These are phyloP conservation scores for Penstemon eatonii DNA, from an alignment of 257 asterid genomes.

Conservation along the genomic window DNA sequence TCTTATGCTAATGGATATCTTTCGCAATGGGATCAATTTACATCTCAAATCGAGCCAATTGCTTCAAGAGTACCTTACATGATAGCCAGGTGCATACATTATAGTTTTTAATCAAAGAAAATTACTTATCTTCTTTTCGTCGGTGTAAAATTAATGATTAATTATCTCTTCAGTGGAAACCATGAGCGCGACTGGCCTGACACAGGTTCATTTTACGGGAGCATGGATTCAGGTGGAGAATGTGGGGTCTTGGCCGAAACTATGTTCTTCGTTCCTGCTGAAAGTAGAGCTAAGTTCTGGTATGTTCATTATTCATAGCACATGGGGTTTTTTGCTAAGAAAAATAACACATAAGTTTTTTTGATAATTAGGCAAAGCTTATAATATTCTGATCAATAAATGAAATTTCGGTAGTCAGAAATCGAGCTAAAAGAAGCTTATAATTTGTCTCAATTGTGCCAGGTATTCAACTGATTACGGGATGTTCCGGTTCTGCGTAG, in stretches of 20 bases:
- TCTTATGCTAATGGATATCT: constrained; percentile 81
- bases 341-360: no score
- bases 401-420: no score
- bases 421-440: constrained; percentile 52
- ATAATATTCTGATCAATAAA: background rate
- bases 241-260: constrained; percentile 76
- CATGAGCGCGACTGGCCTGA: constrained; percentile 99
- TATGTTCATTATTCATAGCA: background rate
- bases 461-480: constrained; percentile 52
- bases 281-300: constrained; percentile 60
- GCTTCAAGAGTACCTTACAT: constrained; percentile 80
- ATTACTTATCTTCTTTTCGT: background rate
- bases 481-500: constrained; percentile 69
- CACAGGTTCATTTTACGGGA: constrained; percentile 77
- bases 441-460: constrained; percentile 28
- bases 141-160: background rate
- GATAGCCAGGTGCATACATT: constrained; percentile 70
- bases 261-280: constrained; percentile 55
- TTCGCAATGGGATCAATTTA: constrained; percentile 97
- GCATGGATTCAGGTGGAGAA: constrained; percentile 88
- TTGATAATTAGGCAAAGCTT: no score
- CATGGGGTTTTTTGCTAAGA: no score
- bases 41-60: constrained; percentile 83
- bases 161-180: constrained; percentile 66
- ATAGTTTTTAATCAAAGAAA: background rate